A percentile compares a stretch with the other conserved stretches of the same genome.
These are phyloP conservation scores for Paecilomyces niveus DNA, from an alignment of 2,329 filamentous ascomycete genomes.

Conservation along the genomic window DNA sequence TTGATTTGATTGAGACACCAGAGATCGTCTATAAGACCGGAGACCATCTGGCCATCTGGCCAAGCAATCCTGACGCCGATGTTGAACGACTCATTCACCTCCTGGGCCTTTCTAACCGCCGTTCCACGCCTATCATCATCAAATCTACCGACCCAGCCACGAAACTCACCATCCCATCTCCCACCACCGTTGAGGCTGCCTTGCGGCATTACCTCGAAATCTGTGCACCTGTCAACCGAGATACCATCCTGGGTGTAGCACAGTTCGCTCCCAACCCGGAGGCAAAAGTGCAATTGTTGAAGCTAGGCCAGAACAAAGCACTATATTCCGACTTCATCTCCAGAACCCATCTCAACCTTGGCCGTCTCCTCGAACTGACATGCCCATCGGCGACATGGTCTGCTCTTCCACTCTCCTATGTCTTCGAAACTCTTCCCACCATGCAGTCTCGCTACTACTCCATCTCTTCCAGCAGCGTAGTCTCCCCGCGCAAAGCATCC, in stretches of 20 bases:
- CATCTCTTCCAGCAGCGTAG: slow-evolving; percentile 19
- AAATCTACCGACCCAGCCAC: slow-evolving; percentile 22
- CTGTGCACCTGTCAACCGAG: slow-evolving; percentile 82
- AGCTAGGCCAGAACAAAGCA: slow-evolving; percentile 76
- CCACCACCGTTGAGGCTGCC: slow-evolving; percentile 81
- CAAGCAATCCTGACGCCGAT: slow-evolving; percentile 78
- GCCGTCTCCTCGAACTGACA: slow-evolving; percentile 15
- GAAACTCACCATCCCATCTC: slow-evolving; percentile 77
- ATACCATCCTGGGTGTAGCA: slow-evolving; percentile 73
- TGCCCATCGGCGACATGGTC: slow-evolving; percentile 7
- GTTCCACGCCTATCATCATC: slow-evolving; percentile 26
- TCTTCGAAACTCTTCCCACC: slow-evolving; percentile 12
- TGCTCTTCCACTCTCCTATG: slow-evolving; percentile 11
- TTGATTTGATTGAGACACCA: slow-evolving; percentile 68
- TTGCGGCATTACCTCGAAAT: slow-evolving; percentile 90
- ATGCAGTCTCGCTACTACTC: slow-evolving; percentile 17
- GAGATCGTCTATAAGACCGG: slow-evolving; percentile 88
- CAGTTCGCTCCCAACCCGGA: slow-evolving; percentile 74
- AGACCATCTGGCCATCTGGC: slow-evolving; percentile 89
- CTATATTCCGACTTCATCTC: slow-evolving; percentile 74
- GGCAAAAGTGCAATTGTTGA: slow-evolving; percentile 72
- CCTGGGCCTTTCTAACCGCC: slow-evolving; percentile 43
- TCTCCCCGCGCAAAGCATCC: slow-evolving; percentile 48
- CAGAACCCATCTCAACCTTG: slow-evolving; percentile 62
- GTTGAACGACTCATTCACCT: slow-evolving; percentile 67